phyloP scores from a whole-genome alignment of 345 rosid genomes.

The Gossypium stocksii region DNA sequence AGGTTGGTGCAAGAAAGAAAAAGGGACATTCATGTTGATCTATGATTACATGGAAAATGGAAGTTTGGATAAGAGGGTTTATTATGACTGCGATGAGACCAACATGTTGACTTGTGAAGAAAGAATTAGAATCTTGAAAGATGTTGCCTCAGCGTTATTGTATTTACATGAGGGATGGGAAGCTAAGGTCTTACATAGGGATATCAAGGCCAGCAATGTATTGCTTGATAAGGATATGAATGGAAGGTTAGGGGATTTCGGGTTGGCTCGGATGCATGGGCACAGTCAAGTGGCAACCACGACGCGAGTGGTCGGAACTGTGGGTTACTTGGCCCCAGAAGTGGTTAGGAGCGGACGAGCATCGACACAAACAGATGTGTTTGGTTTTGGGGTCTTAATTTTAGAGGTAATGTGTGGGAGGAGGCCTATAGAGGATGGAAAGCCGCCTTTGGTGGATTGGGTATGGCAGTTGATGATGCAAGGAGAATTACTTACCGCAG shows the following conservation, averaged over 20 bases:
- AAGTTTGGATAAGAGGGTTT: slow-evolving; percentile 57
- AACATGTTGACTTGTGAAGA: slow-evolving; percentile 41
- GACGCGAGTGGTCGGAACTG: slow-evolving; percentile 64
- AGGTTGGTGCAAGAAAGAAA: slow-evolving; percentile 83
- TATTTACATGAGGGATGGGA: slow-evolving; percentile 83
- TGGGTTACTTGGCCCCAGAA: slow-evolving; percentile 80
- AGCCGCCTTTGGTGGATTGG: slow-evolving; percentile 38
- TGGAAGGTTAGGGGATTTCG: slow-evolving; percentile 71
- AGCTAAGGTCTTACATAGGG: slow-evolving; percentile 63
- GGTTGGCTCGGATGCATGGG: slow-evolving; percentile 64
- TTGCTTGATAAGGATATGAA: slow-evolving; percentile 68
- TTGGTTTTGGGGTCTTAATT: slow-evolving; percentile 44
- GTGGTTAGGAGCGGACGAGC: slow-evolving; percentile 43
- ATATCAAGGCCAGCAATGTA: slow-evolving; percentile 81
- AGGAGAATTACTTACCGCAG: slow-evolving; percentile 37
- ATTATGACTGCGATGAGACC: slow-evolving; percentile 34
- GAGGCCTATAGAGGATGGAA: slow-evolving; percentile 50
- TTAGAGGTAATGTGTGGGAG: slow-evolving; percentile 57
- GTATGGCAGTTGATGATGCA: slow-evolving; percentile 41
- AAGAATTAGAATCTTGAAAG: slow-evolving; percentile 50
- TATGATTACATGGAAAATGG: slow-evolving; percentile 88
- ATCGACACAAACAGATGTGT: slow-evolving; percentile 43
- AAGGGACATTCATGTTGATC: slow-evolving; percentile 61
- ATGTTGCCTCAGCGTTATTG: slow-evolving; percentile 60
- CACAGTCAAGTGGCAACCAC: slow-evolving; percentile 56